Evolutionary conservation across 805 yeast species (phyloP).

Genomic region (Saccharomycopsis sp.): DNA sequence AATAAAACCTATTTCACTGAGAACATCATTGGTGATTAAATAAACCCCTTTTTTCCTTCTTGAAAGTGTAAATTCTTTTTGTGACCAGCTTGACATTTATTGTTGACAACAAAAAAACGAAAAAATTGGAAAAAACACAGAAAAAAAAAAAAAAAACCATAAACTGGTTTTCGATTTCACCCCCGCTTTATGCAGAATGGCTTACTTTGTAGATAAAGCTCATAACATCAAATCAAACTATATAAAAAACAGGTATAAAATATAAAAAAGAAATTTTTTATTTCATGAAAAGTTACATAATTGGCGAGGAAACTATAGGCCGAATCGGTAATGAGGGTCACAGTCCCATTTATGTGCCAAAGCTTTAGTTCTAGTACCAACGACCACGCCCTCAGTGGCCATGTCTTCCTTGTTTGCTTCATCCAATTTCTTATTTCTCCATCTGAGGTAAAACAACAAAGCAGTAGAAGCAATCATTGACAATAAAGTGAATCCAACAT

Average conservation of each 20-base stretch:
- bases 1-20: constrained; percentile 45
- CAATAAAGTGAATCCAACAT: constrained; percentile 39
- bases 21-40: constrained; percentile 62
- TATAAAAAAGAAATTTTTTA: too few relatives aligned
- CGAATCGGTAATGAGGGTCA: constrained; percentile 15
- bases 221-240: background rate
- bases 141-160: too few relatives aligned
- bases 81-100: constrained; percentile 8
- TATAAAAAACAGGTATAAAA: too few relatives aligned
- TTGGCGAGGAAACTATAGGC: background rate
- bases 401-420: constrained; percentile 16
- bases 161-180: background rate
- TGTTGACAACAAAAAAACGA: too few relatives aligned
- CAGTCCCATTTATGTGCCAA: constrained; percentile 11
- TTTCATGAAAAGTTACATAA: too few relatives aligned
- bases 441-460: constrained; percentile 33
- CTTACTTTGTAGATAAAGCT: background rate
- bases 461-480: constrained; percentile 35
- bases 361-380: constrained; percentile 10
- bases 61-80: constrained; percentile 17
- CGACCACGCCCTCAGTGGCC: constrained; percentile 15
- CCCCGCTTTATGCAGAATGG: background rate
- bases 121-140: too few relatives aligned
- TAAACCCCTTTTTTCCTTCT: constrained; percentile 44
- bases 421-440: constrained; percentile 17